Evolutionary conservation across 352 stramenopile genomes (phyloP), one percentile per base, ranked within the genome.

Genomic region (Salisapilia sapeloensis): DNA sequence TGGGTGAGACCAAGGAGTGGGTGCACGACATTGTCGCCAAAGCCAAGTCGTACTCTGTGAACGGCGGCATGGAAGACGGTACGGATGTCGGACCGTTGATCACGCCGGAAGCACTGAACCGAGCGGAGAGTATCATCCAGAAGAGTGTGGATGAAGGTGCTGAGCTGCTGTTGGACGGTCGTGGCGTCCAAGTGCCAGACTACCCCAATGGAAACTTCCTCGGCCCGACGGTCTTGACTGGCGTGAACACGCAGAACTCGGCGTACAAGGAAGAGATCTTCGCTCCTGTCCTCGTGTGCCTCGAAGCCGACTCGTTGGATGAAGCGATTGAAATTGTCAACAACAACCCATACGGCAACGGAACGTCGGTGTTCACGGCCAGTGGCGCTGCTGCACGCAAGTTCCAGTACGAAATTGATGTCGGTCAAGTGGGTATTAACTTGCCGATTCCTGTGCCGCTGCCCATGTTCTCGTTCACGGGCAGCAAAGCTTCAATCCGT

Each of bases 391-490:
- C 82, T 1, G 94, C 93, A 16, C 74, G 92, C 42, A 97, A 97
- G 53, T 99, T 96, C 64, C 89, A 97, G 58, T 69, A 94, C 48
- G 86, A 97, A 44, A 82, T 98, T 31, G 77, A 98, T 49, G 90
- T 96, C 6, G 93, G 93, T 22, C 92, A 97, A 58, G 87, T 98
- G 15, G 89, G 89, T 23, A 92, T 96, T 46, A 96, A 97, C 63
- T 85, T 97, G 24, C 87, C 92, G 20, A 98, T 98, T 53, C 94
- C 94, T 1, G 94, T 99, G 27, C 94, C 94, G 4, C 62, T 98
- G 2, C 91, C 91, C 24, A 94, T 97, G 56, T 99, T 99, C 57
- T 96, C 79, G 20, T 99, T 99, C 71, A 98, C 94, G 8, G 93
- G 94, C 18, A 96, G 75, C 39, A 75, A 90, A 26, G 75, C 46